Percentiles rank a stretch among this genome's conserved stretches.
phyloP scores from a whole-genome alignment of 139 green algal genomes.

The Chlorella ohadii region DNA sequence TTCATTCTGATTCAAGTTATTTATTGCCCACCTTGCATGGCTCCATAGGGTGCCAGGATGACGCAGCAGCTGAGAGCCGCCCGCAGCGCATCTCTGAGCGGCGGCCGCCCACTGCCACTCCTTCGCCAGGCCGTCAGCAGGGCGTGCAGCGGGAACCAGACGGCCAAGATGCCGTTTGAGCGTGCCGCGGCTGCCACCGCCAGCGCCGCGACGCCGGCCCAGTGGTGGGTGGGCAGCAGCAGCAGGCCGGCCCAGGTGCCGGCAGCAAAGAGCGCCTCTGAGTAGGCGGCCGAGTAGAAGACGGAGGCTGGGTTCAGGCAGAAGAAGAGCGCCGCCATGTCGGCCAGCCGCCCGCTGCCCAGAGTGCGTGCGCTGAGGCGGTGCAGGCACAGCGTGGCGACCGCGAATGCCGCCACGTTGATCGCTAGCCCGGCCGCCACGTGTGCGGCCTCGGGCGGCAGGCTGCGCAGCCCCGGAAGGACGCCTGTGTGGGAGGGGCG shows the following conservation, averaged over 20 bases:
- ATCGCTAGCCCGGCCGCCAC: constrained; percentile 42
- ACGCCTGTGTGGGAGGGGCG: too few relatives aligned
- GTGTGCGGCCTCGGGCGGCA: neutral
- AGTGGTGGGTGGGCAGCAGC: constrained; percentile 22
- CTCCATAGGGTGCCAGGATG: constrained; percentile 35
- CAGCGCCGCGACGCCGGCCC: constrained; percentile 8
- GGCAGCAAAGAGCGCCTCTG: constrained; percentile 81
- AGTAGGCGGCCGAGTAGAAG: constrained; percentile 88
- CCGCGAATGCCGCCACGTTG: constrained; percentile 52
- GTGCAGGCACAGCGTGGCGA: constrained; percentile 37
- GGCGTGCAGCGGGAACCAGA: constrained; percentile 46
- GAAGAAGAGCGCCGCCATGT: constrained; percentile 73
- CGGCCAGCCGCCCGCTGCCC: constrained; percentile 32
- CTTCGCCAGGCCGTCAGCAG: neutral
- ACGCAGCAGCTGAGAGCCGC: neutral
- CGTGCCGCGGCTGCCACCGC: constrained; percentile 28
- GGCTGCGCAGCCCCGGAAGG: neutral
- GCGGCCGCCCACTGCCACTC: neutral
- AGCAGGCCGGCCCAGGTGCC: constrained; percentile 70
- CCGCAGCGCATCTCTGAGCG: neutral
- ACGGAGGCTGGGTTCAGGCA: constrained; percentile 80
- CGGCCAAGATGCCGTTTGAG: constrained; percentile 62
- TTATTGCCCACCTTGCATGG: constrained; percentile 37
- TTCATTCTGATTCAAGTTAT: too few relatives aligned
- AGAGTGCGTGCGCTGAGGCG: constrained; percentile 15